Percentiles rank a stretch among this genome's conserved stretches.
Conservation (phyloP, 305 asterid species). For the Rubia tinctorum region DNA sequence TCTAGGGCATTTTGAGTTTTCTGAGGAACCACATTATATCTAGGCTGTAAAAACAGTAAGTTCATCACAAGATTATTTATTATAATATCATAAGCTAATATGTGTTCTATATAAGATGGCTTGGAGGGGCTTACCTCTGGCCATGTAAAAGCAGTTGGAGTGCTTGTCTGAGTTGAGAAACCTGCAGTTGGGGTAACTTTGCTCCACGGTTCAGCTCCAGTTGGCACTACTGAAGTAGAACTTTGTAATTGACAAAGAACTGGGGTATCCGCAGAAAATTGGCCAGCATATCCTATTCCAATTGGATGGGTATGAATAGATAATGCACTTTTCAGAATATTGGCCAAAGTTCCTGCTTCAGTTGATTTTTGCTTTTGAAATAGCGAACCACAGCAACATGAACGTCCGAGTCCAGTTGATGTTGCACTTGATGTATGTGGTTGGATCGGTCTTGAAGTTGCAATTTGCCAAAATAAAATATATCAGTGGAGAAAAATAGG, state of each 20-base stretch:
- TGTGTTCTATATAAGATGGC: too few relatives aligned
- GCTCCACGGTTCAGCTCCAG: background rate
- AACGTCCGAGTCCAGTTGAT: slow-evolving; percentile 16
- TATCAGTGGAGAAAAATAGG: too few relatives aligned
- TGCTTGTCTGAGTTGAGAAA: background rate
- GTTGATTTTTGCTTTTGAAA: slow-evolving; percentile 6
- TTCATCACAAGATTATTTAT: background rate
- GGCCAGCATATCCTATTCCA: slow-evolving; percentile 5
- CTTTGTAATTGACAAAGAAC: slow-evolving; percentile 9
- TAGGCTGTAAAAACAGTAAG: slow-evolving; percentile 12
- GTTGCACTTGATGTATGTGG: background rate
- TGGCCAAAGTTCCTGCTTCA: slow-evolving; percentile 10
- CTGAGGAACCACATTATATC: background rate
- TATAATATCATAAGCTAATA: background rate
- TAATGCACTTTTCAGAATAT: background rate
- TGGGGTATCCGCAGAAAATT: background rate
- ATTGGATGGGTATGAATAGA: background rate
- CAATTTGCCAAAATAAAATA: too few relatives aligned
- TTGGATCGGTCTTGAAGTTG: slow-evolving; percentile 2
- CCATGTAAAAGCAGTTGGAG: background rate
- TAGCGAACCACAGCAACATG: background rate
- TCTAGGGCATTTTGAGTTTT: background rate
- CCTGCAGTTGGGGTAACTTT: too few relatives aligned
- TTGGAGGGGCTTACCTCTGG: slow-evolving; percentile 1
- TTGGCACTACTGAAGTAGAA: slow-evolving; percentile 2